Evolutionary conservation across 2,329 filamentous ascomycete genomes (phyloP).

Genomic region (Colletotrichum australisinense): DNA sequence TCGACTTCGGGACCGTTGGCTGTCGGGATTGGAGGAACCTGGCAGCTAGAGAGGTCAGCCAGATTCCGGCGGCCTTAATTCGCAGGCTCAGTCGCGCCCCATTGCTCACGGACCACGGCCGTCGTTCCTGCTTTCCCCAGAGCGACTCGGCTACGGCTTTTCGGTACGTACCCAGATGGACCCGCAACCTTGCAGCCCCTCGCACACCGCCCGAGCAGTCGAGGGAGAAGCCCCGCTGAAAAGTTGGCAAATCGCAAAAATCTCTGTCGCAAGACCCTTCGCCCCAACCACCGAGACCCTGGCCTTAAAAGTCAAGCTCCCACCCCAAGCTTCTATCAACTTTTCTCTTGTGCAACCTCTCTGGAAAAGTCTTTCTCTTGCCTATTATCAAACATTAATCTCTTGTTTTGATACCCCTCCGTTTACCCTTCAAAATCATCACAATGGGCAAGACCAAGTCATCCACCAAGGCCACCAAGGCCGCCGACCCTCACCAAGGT

Average conservation of each 20-base stretch:
- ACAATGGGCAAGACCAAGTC: conserved; percentile 74
- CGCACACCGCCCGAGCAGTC: conserved; percentile 33
- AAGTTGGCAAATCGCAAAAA: conserved; percentile 36
- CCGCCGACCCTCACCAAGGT: conserved; percentile 64
- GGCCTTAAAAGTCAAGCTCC: conserved; percentile 34
- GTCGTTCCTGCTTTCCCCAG: background rate
- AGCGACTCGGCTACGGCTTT: conserved; percentile 4
- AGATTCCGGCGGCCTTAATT: conserved; percentile 32
- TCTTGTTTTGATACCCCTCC: background rate
- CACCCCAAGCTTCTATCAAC: conserved; percentile 8
- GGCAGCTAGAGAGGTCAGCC: conserved; percentile 25
- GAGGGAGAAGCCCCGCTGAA: conserved; percentile 30
- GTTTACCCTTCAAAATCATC: background rate
- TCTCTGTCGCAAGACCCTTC: conserved; percentile 35
- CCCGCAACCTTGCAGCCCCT: conserved; percentile 2
- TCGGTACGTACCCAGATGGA: conserved; percentile 20
- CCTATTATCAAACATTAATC: conserved; percentile 10
- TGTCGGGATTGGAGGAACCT: conserved; percentile 27
- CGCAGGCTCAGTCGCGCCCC: conserved; percentile 21
- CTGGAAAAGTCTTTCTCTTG: conserved; percentile 28
- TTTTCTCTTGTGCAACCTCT: conserved; percentile 23
- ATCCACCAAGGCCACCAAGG: conserved; percentile 61
- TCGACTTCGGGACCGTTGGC: conserved; percentile 22
- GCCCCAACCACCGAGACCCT: conserved; percentile 34
- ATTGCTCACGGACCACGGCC: background rate